Conservation (phyloP, 495 filamentous ascomycete genomes). For the Ramalina peruviana region DNA sequence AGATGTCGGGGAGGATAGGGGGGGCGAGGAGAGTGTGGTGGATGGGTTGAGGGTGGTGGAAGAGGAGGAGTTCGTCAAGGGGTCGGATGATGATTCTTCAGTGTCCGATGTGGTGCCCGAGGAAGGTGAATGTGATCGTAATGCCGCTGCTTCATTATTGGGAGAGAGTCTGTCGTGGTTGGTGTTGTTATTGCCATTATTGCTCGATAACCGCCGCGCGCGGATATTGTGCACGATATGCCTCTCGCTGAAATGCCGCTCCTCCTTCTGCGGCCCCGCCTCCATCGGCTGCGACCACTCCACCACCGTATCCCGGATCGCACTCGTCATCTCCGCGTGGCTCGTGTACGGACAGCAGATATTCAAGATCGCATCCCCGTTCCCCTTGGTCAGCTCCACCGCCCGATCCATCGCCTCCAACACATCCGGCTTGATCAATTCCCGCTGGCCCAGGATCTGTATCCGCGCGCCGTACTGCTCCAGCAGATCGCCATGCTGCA, state of each 20-base stretch:
- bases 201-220: constrained; percentile 32
- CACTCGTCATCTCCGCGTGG: constrained; percentile 87
- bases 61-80: too few species aligned
- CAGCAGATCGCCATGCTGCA: constrained; percentile 83
- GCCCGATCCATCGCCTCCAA: constrained; percentile 74
- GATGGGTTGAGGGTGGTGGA: neutral
- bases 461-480: constrained; percentile 86
- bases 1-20: constrained; percentile 13
- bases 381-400: constrained; percentile 66
- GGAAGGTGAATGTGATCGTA: constrained; percentile 10
- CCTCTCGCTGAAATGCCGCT: constrained; percentile 67
- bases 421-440: constrained; percentile 72
- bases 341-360: constrained; percentile 97
- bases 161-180: neutral
- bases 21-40: neutral
- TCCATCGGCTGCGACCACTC: constrained; percentile 58
- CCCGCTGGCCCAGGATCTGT: constrained; percentile 65
- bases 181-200: neutral
- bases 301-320: constrained; percentile 71
- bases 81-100: constrained; percentile 27
- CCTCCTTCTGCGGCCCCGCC: constrained; percentile 25
- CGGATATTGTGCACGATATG: constrained; percentile 77
- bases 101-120: constrained; percentile 14
- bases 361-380: constrained; percentile 74
- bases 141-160: neutral